Base-by-base conservation (phyloP, 257 asterid genomes). In the Ocimum tenuiflorum region DNA sequence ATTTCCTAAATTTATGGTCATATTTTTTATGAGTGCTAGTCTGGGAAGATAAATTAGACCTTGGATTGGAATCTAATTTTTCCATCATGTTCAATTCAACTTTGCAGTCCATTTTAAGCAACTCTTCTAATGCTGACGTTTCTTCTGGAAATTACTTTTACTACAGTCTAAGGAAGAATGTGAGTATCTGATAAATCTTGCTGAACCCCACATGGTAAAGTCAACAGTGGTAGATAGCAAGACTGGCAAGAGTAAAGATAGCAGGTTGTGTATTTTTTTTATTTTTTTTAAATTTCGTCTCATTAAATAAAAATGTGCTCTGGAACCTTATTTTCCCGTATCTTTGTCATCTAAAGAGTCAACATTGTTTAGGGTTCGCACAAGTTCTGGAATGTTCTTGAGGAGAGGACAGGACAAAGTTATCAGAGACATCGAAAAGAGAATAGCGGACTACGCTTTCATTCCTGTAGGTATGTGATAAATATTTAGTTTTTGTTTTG, bases 81-180 rank as follows among this genome's bases (percentile, higher is more conserved):
- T 27, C 17, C 33, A 17, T 57, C 18, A 12, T 49, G 12, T 46
- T 38, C 42, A 29, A 15, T 58, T 35, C 1, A 15, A 57, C 63
- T 66, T 54, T 27, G 12, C 12, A 43, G 51, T 23, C 45, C 7
- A n/a, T n/a, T 48, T 52, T 8, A 29, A 22, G 39, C 39, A 50
- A 36, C 22, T n/a, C 15, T 13, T 57, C 20, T 8, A 22, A 6
- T 41, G 31, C 55, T 64, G 38, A 69, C 15, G 41, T 13, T 27
- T 17, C 67, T 66, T 10, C 47, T 29, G 60, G 38, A 48, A 61
- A 70, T 67, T 27, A 42, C 45, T 38, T 13, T 6, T 45, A 59
- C 62, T 65, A 55, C 95, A 87, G 98, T 89, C 96, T 14, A 84
- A 83, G 63, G 95, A 87, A 83, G 96, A 91, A 84, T 91, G 95